Evolutionary conservation across 805 yeast species (phyloP), one percentile per base, ranked within the genome.

Genomic region (Sugiyamaella lignohabitans): DNA sequence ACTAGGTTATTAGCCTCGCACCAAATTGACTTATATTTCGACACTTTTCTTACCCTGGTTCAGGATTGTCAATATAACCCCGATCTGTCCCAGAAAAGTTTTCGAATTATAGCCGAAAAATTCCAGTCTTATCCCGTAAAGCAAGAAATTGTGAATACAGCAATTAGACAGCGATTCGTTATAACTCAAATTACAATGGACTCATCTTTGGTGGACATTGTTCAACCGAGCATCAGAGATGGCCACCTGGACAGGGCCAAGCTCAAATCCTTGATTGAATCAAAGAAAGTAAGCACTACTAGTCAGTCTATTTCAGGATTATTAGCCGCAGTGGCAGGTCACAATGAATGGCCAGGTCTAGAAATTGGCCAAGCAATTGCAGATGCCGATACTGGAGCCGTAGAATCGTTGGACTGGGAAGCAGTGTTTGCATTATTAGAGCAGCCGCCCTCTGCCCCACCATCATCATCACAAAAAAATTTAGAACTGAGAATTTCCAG

Each of bases 311-410:
- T 38, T 21, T 5, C 30, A 6, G 41, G 29, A 6, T 38, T 38
- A n/a, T 35, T 35, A 14, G 18, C 11, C 21, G 38, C 8, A 16
- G 8, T 35, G 8, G 14, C 21, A 6, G 21, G 21, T 3, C 17
- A 35, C 6, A 17, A 24, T 18, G 41, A 42, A 8, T 42, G 45
- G 45, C n/a, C 21, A n/a, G 35, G 38, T 4, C 21, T 16, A 19
- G 40, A 24, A n/a, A 42, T 42, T 20, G 45, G 45, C 23, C 24
- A 35, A 3, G 45, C 30, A 3, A 36, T 42, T 17, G 20, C 11
- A 17, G 40, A 21, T 4, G 18, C 38, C 16, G 14, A 20, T 34
- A 35, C 17, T 17, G 24, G 3, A 20, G 16, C 11, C 14, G 19
- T 24, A 4, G 32, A 19, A 20, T 17, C 35, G 16, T 18, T 43